phyloP scores from a whole-genome alignment of 176 grass and related monocot species.

The Avena sativa region DNA sequence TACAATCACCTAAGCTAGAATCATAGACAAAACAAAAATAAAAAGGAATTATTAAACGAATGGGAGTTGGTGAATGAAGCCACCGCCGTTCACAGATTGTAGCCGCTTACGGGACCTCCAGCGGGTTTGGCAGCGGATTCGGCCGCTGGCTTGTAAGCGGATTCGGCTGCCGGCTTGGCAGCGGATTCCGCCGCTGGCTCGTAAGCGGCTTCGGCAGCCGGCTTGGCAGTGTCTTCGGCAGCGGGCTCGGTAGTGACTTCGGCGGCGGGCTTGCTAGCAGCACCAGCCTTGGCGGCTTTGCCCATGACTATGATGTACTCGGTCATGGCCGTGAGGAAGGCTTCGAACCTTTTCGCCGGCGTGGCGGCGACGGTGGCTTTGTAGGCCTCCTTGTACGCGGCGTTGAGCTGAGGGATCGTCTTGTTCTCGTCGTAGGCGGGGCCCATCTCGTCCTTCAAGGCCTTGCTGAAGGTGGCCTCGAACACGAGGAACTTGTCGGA shows the following conservation, averaged over 20 bases:
- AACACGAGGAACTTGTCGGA: conserved; percentile 13
- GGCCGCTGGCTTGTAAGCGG: neutral
- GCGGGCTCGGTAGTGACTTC: neutral
- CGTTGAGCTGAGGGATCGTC: neutral
- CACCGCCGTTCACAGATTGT: conserved; percentile 17
- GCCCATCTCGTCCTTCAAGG: neutral
- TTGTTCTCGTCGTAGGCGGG: neutral
- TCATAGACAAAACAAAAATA: neutral
- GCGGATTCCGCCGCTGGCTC: neutral
- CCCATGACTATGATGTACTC: neutral
- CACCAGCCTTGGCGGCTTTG: neutral
- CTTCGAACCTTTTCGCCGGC: neutral
- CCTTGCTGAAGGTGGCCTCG: conserved; percentile 12
- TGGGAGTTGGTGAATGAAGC: neutral
- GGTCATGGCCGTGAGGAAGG: neutral
- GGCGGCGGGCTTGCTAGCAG: neutral
- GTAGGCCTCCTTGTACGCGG: neutral
- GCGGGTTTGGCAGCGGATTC: neutral
- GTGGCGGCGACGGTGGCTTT: neutral
- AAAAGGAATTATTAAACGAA: neutral
- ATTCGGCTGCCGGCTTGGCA: neutral
- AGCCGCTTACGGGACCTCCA: neutral
- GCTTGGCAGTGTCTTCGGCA: neutral
- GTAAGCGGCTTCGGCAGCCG: neutral
- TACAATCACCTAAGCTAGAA: neutral